Percentiles rank a stretch among this genome's conserved stretches.
phyloP scores from a whole-genome alignment of 2,329 filamentous ascomycete genomes.

The Aspergillus persii region DNA sequence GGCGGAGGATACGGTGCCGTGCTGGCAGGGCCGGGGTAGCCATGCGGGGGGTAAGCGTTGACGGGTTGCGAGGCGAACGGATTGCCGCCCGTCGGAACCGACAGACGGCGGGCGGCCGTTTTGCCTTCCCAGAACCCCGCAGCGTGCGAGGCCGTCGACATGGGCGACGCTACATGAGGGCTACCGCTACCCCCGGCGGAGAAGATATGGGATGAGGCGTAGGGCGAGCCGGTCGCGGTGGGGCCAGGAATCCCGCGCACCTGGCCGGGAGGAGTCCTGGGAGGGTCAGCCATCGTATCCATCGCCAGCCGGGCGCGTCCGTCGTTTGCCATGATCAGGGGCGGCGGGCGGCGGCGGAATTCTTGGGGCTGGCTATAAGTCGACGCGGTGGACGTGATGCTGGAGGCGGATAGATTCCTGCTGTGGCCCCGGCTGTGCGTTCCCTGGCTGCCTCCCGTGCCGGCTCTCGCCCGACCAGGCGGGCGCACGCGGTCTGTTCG shows the following conservation, averaged over 20 bases:
- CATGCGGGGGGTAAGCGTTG: constrained; percentile 51
- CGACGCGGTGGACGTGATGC: constrained; percentile 73
- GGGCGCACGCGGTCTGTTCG: constrained; percentile 80
- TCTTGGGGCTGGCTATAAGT: constrained; percentile 64
- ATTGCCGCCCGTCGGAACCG: constrained; percentile 72
- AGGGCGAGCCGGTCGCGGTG: constrained; percentile 73
- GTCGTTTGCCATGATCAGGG: constrained; percentile 78
- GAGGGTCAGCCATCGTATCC: constrained; percentile 63
- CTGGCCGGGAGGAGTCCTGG: constrained; percentile 61
- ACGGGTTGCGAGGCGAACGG: constrained; percentile 69
- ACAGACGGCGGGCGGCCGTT: constrained; percentile 71
- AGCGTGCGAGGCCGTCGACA: constrained; percentile 65
- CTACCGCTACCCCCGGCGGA: constrained; percentile 69
- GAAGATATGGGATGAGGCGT: constrained; percentile 79
- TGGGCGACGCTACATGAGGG: constrained; percentile 77
- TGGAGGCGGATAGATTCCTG: constrained; percentile 81
- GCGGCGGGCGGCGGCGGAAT: constrained; percentile 70
- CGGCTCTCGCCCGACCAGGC: constrained; percentile 70
- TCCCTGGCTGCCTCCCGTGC: constrained; percentile 71
- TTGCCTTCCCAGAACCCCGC: constrained; percentile 71
- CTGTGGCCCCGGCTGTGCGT: constrained; percentile 75
- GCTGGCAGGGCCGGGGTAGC: constrained; percentile 55
- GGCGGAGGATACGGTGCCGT: constrained; percentile 56
- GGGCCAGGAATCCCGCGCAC: constrained; percentile 64
- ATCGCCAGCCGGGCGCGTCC: constrained; percentile 47